Percentiles rank a stretch among this genome's conserved stretches.
Conservation (phyloP, 345 rosid species). For the Firmiana major region DNA sequence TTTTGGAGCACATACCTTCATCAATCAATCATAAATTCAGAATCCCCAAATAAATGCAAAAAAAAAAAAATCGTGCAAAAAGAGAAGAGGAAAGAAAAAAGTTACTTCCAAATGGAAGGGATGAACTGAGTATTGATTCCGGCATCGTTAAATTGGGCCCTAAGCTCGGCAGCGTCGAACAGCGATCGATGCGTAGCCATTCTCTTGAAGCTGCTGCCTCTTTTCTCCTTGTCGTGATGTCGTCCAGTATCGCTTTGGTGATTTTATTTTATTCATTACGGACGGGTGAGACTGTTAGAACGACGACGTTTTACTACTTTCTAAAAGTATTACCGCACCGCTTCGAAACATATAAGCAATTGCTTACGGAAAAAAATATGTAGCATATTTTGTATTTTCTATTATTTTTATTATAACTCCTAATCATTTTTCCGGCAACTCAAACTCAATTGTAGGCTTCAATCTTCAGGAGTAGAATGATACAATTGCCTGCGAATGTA, state of each 20-base stretch:
- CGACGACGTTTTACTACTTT: no score
- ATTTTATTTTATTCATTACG: neutral
- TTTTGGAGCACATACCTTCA: conserved; percentile 58
- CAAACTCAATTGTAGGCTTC: no score
- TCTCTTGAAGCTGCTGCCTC: neutral
- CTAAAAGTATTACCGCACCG: no score
- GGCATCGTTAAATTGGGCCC: conserved; percentile 51
- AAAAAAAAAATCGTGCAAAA: neutral
- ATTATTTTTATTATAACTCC: no score
- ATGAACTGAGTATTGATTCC: conserved; percentile 57
- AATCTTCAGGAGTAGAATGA: no score
- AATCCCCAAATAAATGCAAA: neutral
- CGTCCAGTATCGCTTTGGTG: neutral
- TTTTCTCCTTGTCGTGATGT: neutral
- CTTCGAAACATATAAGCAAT: no score
- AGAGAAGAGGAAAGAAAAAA: neutral
- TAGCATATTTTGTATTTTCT: no score
- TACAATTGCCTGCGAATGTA: no score
- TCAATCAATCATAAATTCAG: neutral
- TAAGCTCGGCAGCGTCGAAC: conserved; percentile 61
- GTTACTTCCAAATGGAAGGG: conserved; percentile 76
- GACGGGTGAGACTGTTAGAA: no score
- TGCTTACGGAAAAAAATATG: no score
- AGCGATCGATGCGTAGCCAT: conserved; percentile 44
- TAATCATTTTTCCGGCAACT: no score